A percentile compares a stretch with the other conserved stretches of the same genome.
phyloP scores from a whole-genome alignment of 495 filamentous ascomycete genomes.

The Penicillium pancosmium region DNA sequence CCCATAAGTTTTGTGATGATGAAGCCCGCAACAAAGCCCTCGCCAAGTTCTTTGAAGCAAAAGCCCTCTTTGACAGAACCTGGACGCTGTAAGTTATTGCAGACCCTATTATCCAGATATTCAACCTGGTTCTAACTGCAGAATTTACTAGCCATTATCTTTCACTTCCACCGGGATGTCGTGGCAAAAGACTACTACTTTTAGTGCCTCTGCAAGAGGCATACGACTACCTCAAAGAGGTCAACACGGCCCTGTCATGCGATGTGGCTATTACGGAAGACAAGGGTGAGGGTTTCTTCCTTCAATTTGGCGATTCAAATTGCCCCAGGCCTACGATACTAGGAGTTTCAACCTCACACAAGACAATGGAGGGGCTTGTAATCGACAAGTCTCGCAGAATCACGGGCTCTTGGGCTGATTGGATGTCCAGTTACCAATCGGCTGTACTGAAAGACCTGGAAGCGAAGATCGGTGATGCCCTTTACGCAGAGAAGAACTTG shows the following conservation, averaged over 20 bases:
- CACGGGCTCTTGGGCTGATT: not conserved
- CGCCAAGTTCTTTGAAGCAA: not conserved
- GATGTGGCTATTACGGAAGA: constrained; percentile 29
- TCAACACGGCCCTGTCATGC: constrained; percentile 52
- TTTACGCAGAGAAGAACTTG: not conserved
- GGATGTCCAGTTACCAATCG: not conserved
- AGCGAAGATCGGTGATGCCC: not conserved
- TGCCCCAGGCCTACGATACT: not conserved
- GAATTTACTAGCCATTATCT: constrained; percentile 64
- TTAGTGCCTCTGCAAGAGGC: constrained; percentile 68
- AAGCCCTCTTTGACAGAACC: not conserved
- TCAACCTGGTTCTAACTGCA: not conserved
- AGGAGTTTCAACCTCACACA: not conserved
- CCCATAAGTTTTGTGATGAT: not conserved
- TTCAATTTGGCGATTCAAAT: not conserved
- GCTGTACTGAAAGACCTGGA: not conserved
- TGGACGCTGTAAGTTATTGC: not conserved
- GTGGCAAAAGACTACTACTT: constrained; percentile 52
- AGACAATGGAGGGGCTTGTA: not conserved
- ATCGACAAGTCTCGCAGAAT: not conserved
- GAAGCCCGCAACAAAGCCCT: not conserved
- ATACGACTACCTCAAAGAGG: constrained; percentile 55
- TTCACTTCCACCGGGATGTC: constrained; percentile 46
- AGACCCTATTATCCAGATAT: not conserved
- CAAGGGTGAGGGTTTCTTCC: not conserved